Evolutionary conservation across 2,329 filamentous ascomycete species (phyloP).

Genomic region (Verticillium longisporum): DNA sequence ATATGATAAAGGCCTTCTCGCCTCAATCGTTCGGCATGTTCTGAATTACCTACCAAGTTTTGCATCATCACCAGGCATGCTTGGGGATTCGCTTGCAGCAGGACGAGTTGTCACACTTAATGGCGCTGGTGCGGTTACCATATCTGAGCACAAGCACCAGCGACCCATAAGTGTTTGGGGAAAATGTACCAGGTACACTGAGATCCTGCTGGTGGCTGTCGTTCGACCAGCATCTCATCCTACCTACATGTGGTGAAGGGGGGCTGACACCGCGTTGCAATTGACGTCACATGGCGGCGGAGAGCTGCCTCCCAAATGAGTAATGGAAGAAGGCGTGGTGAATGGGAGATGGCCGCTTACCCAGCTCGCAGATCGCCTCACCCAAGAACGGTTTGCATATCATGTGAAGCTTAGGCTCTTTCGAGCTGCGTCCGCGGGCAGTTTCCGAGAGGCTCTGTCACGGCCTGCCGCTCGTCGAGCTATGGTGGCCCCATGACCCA

Average conservation of each 20-base stretch:
- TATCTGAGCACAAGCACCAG: neutral
- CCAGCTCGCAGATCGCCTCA: neutral
- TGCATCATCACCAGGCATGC: no score
- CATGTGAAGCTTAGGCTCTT: neutral
- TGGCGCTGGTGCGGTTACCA: neutral
- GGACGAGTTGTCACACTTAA: no score
- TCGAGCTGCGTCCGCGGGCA: neutral
- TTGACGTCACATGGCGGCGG: slow-evolving; percentile 8
- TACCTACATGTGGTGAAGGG: neutral
- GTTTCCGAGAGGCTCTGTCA: neutral
- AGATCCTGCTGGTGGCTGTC: neutral
- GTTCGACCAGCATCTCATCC: neutral
- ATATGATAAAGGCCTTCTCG: no score
- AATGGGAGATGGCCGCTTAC: neutral
- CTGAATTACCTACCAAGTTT: no score
- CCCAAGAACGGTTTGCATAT: no score
- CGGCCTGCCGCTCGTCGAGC: no score
- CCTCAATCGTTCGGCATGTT: no score
- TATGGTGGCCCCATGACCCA: neutral
- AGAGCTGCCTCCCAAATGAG: neutral
- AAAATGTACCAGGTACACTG: neutral
- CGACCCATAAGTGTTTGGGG: neutral
- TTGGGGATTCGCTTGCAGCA: no score
- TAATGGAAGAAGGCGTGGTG: neutral
- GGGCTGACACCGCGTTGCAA: neutral